Evolutionary conservation across 805 yeast species (phyloP), one percentile per base, ranked within the genome.

Genomic region (Suhomyces faveliae): DNA sequence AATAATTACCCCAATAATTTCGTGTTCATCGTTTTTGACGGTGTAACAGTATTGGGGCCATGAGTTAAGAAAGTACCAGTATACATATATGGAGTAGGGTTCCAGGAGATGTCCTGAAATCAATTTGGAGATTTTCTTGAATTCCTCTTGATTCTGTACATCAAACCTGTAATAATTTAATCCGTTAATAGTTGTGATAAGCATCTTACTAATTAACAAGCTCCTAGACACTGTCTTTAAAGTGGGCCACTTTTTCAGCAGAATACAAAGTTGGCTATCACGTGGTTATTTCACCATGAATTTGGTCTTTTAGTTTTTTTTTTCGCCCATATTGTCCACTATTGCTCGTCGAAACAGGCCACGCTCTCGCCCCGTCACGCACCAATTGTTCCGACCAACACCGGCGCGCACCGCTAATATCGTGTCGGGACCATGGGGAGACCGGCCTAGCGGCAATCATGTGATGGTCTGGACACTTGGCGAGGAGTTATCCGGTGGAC

Each of bases 51-150:
- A 76, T 41, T 86, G 84, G 1, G 98, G 97, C 97, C 97, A 91
- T 57, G 84, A 85, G 57, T 86, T 85, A 38, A 94, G 70, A 62
- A 94, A 94, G 68, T 85, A 94, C 61, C 96, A 78, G 66, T 91
- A 94, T 2, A 94, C 97, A 59, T 89, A 94, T 15, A 89, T 79
- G 3, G 97, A 91, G 63, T 94, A 94, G 0, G 99, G 98, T 65
- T 94, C 99, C 23, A 94, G 85, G 35, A 94, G 72, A 63, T 91
- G 94, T 9, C 71, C 73, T 35, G 85, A 80, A 9, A 92, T 84
- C 41, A 92, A 73, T 9, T 61, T 59, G 56, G 80, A 77, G 11
- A 86, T 70, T 23, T 73, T 74, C 10, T 70, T 62, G 50, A 85
- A 74, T 51, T 85, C 81, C 2, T 58, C 56, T 44, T 68, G 15